A percentile compares a stretch with the other conserved stretches of the same genome.
phyloP scores from a whole-genome alignment of 1,284 basidiomycete genomes.

The Sanghuangporus weigelae region DNA sequence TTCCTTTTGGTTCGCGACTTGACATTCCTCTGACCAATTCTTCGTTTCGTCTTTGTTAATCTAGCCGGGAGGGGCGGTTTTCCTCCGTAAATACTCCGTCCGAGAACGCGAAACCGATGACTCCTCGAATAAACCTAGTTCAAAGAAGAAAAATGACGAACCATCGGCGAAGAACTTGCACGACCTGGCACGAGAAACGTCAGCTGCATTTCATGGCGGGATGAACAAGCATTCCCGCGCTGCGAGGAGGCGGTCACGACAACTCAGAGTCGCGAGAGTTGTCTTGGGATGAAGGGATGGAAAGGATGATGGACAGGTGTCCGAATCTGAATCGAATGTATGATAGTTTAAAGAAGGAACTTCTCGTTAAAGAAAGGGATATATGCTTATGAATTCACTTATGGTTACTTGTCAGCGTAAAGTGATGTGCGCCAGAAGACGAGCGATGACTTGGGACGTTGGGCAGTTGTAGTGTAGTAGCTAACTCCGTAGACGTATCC shows the following conservation, averaged over 20 bases:
- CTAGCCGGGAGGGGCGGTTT: slow-evolving; percentile 49
- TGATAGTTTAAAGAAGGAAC: neutral
- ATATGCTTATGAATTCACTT: too few species aligned
- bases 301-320: neutral
- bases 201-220: slow-evolving; percentile 65
- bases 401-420: too few species aligned
- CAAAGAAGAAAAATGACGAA: neutral
- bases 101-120: slow-evolving; percentile 1
- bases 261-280: slow-evolving; percentile 9
- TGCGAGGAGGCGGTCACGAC: slow-evolving; percentile 30
- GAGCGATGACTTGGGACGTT: too few species aligned
- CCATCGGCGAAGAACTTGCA: neutral
- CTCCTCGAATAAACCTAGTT: neutral
- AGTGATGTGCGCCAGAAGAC: too few species aligned
- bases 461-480: too few species aligned
- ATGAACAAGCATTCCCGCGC: slow-evolving; percentile 67
- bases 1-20: slow-evolving; percentile 8
- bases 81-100: slow-evolving; percentile 45
- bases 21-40: neutral
- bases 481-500: too few species aligned
- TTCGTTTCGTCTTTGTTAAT: neutral
- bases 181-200: slow-evolving; percentile 38
- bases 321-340: neutral
- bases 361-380: too few species aligned
- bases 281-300: neutral